Evolutionary conservation across 371 early-diverging fungal genomes (phyloP).

Genomic region (Dinochytrium kinnereticum): DNA sequence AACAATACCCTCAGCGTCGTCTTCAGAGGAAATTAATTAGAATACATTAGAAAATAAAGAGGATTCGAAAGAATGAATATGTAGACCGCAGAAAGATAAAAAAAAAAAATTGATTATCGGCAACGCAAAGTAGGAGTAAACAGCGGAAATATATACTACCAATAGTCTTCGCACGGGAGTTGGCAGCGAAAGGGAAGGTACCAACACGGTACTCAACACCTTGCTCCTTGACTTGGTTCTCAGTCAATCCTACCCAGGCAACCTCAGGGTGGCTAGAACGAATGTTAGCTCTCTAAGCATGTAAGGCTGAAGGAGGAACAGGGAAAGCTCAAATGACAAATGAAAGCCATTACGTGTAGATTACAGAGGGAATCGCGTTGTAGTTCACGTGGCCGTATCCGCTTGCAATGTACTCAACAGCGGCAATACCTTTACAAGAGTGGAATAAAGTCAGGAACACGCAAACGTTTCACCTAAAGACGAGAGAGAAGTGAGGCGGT

Average conservation of each 20-base stretch:
- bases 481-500: no score
- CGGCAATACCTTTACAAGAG: constrained; percentile 73
- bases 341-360: constrained; percentile 80
- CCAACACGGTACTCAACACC: constrained; percentile 83
- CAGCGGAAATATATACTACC: constrained; percentile 44
- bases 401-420: constrained; percentile 88
- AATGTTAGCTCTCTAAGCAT: constrained; percentile 1
- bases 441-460: no score
- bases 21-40: constrained; percentile 23
- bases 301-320: background rate
- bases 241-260: constrained; percentile 98
- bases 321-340: background rate
- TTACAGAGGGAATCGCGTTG: constrained; percentile 95
- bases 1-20: constrained; percentile 91
- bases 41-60: background rate
- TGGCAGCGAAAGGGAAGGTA: constrained; percentile 94
- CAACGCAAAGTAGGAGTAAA: background rate
- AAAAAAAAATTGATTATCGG: no score
- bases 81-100: no score
- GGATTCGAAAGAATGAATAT: background rate
- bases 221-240: constrained; percentile 87
- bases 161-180: constrained; percentile 97
- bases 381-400: constrained; percentile 99
- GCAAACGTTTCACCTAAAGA: no score
- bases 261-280: constrained; percentile 79